Base-by-base conservation (phyloP, 139 green algal genomes). In the Nannochloris sp. region DNA sequence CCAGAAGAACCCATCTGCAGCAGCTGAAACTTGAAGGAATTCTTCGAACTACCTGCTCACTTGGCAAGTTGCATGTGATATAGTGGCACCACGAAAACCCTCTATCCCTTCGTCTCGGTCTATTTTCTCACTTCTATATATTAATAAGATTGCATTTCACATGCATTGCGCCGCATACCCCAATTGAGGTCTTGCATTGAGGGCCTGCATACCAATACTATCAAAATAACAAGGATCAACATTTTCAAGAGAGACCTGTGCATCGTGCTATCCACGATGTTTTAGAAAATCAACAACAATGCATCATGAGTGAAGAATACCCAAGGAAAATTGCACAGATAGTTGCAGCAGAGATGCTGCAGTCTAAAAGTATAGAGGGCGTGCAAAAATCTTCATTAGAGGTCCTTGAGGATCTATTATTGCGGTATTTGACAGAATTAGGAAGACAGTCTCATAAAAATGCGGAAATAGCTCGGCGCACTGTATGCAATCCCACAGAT, bases 371-470 rank as follows among this genome's bases (percentile, higher is more conserved):
- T 9, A 92, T 87, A 50, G 75, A 94, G 50, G 64, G 67, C 0
- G 75, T 82, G 14, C 89, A 96, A 29, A 73, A 86, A 5, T 86
- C 76, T 4, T 78, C 85, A 1, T 21, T 82, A 1, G 88, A 96
- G 2, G 74, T 89, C 0, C 61, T 96, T 10, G 66, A 78, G 12
- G 89, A 96, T 19, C 60, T 96, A 24, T 51, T 93, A 50, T 36
- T 93, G 19, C 78, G 81, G 0, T 95, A 91, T 60, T 66, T 92
- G 6, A 46, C 66, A 4, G 81, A 94, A 49, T 36, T 92, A 0
- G 84, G 83, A 4, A 61, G 51, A 5, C 68, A 69, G 2, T 67
- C 81, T 0, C 83, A 90, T 60, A 61, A 54, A 0, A 89, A 91
- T 60, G 82, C 89, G 0, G 86, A 96, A 68, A 74, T 86, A 4